Conservation (phyloP, 2,329 filamentous ascomycete genomes). For the Dactylonectria estremocensis region DNA sequence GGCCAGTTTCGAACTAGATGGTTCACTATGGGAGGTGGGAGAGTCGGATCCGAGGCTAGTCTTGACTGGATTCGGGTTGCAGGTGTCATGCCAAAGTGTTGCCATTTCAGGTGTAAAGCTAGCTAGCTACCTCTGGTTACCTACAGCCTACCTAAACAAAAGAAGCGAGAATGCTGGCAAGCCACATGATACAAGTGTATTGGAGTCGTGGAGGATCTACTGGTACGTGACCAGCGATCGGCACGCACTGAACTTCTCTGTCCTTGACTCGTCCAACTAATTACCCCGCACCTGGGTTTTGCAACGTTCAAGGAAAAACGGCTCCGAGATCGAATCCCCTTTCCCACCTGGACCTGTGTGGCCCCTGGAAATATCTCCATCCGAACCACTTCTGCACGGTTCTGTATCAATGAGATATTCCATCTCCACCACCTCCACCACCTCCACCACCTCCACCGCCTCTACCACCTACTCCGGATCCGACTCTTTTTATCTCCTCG, state of each 20-base stretch:
- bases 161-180: background rate
- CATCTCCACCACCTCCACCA: background rate
- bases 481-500: background rate
- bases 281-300: conserved; percentile 16
- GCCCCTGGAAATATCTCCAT: background rate
- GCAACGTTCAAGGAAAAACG: background rate
- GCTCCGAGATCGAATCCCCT: background rate
- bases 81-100: background rate
- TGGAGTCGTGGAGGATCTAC: no score
- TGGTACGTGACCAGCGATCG: background rate
- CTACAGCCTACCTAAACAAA: background rate
- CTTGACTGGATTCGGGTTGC: background rate
- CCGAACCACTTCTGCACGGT: background rate
- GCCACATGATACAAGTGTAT: no score
- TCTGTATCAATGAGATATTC: no score
- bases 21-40: no score
- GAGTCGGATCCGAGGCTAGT: background rate
- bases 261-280: no score
- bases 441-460: background rate
- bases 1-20: background rate
- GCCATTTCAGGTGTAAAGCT: background rate
- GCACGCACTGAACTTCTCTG: no score
- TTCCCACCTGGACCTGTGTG: background rate
- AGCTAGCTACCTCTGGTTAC: no score
- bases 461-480: background rate